These are phyloP conservation scores for Dioscorea cayenensis DNA, from an alignment of 116 monocot genomes.

Conservation along the genomic window DNA sequence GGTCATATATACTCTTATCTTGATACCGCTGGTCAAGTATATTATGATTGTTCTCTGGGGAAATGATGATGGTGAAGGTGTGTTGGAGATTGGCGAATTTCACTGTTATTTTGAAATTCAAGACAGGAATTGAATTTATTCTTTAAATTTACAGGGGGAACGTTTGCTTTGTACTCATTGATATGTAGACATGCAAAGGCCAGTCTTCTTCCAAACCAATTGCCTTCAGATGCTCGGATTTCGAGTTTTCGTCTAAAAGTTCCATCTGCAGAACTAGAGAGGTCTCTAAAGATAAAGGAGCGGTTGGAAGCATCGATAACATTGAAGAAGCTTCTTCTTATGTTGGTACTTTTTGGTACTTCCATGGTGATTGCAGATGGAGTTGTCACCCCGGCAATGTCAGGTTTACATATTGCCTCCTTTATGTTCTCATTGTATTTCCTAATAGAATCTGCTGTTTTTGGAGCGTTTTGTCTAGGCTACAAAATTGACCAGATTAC, in stretches of 20 bases:
- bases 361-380: conserved; percentile 97
- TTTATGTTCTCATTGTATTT: conserved; percentile 4
- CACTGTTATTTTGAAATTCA: neutral
- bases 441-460: neutral
- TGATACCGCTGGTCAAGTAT: conserved; percentile 85
- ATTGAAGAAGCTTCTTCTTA: conserved; percentile 81
- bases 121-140: neutral
- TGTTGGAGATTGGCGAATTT: neutral
- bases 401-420: conserved; percentile 37
- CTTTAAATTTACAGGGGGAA: conserved; percentile 57
- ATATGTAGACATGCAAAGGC: conserved; percentile 95
- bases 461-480: neutral
- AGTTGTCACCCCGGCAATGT: conserved; percentile 97
- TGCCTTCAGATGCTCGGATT: conserved; percentile 91
- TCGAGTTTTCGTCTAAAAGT: conserved; percentile 88
- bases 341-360: conserved; percentile 87
- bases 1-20: conserved; percentile 80
- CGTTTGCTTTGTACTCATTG: conserved; percentile 96
- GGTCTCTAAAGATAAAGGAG: conserved; percentile 90
- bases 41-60: conserved; percentile 61
- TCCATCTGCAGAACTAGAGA: conserved; percentile 88
- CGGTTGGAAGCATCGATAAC: conserved; percentile 57
- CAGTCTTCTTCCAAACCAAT: conserved; percentile 89
- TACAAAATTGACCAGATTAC: no score
- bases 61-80: conserved; percentile 98